A percentile compares a stretch with the other conserved stretches of the same genome.
Evolutionary conservation across 805 yeast genomes (phyloP).

Genomic region (Saccharomycopsis capsularis): DNA sequence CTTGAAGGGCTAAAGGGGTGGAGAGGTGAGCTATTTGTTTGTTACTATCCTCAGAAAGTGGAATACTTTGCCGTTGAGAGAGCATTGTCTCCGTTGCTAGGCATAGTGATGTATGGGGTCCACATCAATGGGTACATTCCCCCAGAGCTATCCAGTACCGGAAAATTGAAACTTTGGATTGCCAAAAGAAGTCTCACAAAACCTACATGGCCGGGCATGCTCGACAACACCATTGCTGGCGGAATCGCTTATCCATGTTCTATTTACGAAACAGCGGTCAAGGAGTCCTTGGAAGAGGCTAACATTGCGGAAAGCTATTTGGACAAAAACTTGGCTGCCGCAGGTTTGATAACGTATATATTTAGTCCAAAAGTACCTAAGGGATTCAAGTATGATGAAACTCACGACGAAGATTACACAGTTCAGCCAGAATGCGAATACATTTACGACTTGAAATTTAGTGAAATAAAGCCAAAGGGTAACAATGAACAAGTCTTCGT

Average conservation of each 20-base stretch:
- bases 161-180: constrained; percentile 61
- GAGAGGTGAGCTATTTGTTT: constrained; percentile 78
- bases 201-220: constrained; percentile 83
- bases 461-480: constrained; percentile 23
- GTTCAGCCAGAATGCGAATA: constrained; percentile 88
- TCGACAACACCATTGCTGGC: constrained; percentile 94
- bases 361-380: constrained; percentile 32
- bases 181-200: constrained; percentile 74
- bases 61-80: constrained; percentile 74
- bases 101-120: constrained; percentile 85
- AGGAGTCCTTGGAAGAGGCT: constrained; percentile 90
- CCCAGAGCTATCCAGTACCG: constrained; percentile 32
- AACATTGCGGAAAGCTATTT: constrained; percentile 57
- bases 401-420: constrained; percentile 40
- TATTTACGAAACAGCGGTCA: constrained; percentile 65
- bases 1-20: constrained; percentile 54
- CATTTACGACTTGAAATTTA: constrained; percentile 62
- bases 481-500: constrained; percentile 27
- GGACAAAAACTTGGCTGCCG: constrained; percentile 35
- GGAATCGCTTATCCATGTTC: constrained; percentile 83
- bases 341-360: constrained; percentile 67
- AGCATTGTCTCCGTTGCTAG: constrained; percentile 71
- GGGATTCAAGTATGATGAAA: constrained; percentile 19
- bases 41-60: constrained; percentile 46
- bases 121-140: constrained; percentile 78